Base-by-base conservation (phyloP, 2,329 filamentous ascomycete species). In the Fusarium poae region DNA sequence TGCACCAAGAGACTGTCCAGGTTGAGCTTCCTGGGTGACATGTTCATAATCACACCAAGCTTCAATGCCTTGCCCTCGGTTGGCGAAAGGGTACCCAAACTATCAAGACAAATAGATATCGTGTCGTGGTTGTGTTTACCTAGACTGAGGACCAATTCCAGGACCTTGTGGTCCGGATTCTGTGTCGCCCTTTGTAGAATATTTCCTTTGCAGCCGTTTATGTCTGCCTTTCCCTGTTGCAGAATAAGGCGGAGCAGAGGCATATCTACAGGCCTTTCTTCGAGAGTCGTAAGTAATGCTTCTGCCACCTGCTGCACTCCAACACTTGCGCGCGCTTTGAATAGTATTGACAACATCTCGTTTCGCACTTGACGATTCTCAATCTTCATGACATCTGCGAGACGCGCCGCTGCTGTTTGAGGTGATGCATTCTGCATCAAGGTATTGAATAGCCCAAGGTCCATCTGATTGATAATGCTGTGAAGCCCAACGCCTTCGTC, bases 221-320 rank as follows among this genome's bases (percentile, higher is more conserved):
- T 76, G 59, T 89, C 84, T 4, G 84, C 85, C 23, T 81, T 80
- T 0, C 86, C 86, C 27, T 83, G 79, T 27, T 84, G 80, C 4
- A 89, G 74, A 4, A 89, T 77, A 10, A 85, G 74, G 6, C 77
- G 77, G 2, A 88, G 73, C 3, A 89, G 78, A 15, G 81, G 79
- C 71, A 84, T 80, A 55, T 89, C 87, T 0, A 84, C 78, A 0
- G 84, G 82, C 27, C 78, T 81, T 44, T 81, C 78, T 13, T 79
- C 76, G 20, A 89, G 67, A 0, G 81, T 77, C 16, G 77, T 74
- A 7, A 82, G 74, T 27, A 88, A 71, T 6, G 83, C 82, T 9
- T 74, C 71, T 4, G 81, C 80, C 16, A 85, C 77, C 45, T 85
- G 79, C 4, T 77, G 74, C 0, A 80, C 76, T 1, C 81, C 83